Evolutionary conservation across 2,329 filamentous ascomycete species (phyloP).

Genomic region (Exophiala alcalophila): DNA sequence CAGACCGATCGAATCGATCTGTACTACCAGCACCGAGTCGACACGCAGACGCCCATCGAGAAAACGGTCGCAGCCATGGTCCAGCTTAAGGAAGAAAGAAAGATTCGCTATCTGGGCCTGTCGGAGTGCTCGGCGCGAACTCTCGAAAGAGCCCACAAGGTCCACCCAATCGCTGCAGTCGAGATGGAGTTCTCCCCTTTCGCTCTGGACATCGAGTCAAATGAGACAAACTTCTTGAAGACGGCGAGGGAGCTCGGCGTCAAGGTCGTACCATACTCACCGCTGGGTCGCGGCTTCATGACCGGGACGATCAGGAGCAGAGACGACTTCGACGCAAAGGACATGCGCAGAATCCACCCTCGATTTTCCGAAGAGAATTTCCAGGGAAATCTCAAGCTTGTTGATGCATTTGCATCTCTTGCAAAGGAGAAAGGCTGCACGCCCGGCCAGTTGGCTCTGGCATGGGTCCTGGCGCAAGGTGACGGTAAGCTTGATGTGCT

Average conservation of each 20-base stretch:
- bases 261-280: constrained; percentile 43
- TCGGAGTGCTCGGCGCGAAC: constrained; percentile 50
- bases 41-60: constrained; percentile 40
- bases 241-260: constrained; percentile 37
- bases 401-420: constrained; percentile 49
- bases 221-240: constrained; percentile 30
- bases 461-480: constrained; percentile 62
- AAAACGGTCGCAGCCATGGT: constrained; percentile 44
- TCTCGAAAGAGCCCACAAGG: constrained; percentile 48
- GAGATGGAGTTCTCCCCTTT: constrained; percentile 56
- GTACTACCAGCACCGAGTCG: constrained; percentile 47
- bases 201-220: constrained; percentile 48
- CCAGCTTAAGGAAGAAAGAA: constrained; percentile 50
- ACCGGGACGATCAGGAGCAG: constrained; percentile 41
- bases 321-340: constrained; percentile 41
- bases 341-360: constrained; percentile 48
- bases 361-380: constrained; percentile 55
- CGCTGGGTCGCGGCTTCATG: constrained; percentile 46
- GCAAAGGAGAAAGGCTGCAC: constrained; percentile 56
- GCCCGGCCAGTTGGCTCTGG: constrained; percentile 57
- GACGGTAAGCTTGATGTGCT: constrained; percentile 31
- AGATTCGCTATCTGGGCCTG: constrained; percentile 54
- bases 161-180: constrained; percentile 51
- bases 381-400: constrained; percentile 54
- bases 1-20: constrained; percentile 47